These are phyloP conservation scores for Austroboletus novae-zelandiae DNA, from an alignment of 1,284 basidiomycete species.

Conservation along the genomic window DNA sequence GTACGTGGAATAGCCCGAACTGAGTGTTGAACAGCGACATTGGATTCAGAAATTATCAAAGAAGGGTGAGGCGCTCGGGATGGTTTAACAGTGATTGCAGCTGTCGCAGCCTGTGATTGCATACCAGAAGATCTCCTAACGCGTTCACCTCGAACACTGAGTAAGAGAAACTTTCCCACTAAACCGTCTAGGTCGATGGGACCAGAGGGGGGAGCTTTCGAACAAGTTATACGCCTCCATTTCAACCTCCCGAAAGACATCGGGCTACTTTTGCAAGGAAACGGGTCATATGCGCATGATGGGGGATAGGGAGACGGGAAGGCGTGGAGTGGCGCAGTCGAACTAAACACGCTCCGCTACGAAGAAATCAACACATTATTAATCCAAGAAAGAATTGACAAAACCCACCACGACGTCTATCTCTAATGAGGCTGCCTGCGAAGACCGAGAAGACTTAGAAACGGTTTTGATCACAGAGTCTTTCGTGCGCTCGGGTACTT, in stretches of 20 bases:
- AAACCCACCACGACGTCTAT: background rate
- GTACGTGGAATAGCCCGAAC: background rate
- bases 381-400: fast-evolving
- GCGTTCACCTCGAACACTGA: conserved; percentile 18
- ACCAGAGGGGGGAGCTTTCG: background rate
- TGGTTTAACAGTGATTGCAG: conserved; percentile 20
- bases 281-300: conserved; percentile 17
- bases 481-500: background rate
- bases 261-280: conserved; percentile 16
- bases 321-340: conserved; percentile 14
- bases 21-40: no score
- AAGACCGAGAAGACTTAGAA: fast-evolving
- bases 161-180: conserved; percentile 11
- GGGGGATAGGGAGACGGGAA: conserved; percentile 22
- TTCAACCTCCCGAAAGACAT: background rate
- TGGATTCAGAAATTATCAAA: background rate
- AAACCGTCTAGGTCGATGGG: conserved; percentile 2
- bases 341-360: background rate
- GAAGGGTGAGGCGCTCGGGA: conserved; percentile 22
- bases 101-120: conserved; percentile 12
- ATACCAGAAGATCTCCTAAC: background rate
- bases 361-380: background rate
- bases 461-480: background rate
- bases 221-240: conserved; percentile 7
- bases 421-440: fast-evolving